Evolutionary conservation across 305 asterid species (phyloP).

Genomic region (Fraxinus sp.): DNA sequence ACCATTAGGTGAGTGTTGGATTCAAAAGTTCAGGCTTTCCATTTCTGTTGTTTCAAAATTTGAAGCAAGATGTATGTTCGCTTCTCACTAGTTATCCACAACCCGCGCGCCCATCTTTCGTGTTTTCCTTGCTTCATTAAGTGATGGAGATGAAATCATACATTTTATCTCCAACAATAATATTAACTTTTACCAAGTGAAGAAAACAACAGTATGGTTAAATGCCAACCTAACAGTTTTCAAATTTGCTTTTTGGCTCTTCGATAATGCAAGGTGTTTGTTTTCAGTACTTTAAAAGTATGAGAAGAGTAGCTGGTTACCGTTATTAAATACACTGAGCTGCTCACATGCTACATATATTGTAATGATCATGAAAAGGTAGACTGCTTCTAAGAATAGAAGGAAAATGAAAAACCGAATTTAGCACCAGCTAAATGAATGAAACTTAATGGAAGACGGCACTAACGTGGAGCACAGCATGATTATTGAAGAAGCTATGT

Average conservation of each 20-base stretch:
- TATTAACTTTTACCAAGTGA: neutral
- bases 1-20: constrained; percentile 42
- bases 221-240: neutral
- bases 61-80: neutral
- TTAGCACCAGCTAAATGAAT: neutral
- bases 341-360: neutral
- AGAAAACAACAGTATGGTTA: neutral
- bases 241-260: neutral
- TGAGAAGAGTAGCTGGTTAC: neutral
- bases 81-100: neutral
- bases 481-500: neutral
- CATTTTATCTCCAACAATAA: neutral
- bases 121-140: neutral
- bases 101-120: neutral
- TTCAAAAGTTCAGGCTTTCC: neutral
- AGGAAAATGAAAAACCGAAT: neutral
- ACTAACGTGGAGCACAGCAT: neutral
- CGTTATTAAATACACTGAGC: neutral
- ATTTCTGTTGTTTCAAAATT: neutral
- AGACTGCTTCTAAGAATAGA: neutral
- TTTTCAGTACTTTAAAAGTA: neutral
- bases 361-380: neutral
- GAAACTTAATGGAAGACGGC: neutral
- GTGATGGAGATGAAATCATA: neutral
- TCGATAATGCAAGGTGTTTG: neutral